A percentile compares a stretch with the other conserved stretches of the same genome.
Evolutionary conservation across 176 grass and related monocot species (phyloP).

Genomic region (Typha latifolia): DNA sequence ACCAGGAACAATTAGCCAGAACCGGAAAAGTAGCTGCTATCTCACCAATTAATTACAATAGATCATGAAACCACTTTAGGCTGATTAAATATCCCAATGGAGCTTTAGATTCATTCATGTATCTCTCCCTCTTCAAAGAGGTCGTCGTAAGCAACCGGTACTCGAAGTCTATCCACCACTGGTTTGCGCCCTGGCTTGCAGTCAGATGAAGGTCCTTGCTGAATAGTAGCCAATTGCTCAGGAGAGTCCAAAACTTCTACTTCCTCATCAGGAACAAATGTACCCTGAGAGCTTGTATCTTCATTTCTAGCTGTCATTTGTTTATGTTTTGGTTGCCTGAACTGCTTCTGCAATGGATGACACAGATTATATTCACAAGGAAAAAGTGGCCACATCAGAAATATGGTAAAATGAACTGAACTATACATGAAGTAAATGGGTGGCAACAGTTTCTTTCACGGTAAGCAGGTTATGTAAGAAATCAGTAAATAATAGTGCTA

Average conservation of each 20-base stretch:
- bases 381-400: background rate
- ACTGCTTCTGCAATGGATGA: slow-evolving; percentile 61
- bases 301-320: slow-evolving; percentile 35
- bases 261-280: slow-evolving; percentile 33
- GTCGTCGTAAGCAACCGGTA: slow-evolving; percentile 81
- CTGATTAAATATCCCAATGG: background rate
- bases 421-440: background rate
- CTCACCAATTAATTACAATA: background rate
- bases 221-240: slow-evolving; percentile 30
- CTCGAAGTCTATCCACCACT: slow-evolving; percentile 56
- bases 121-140: slow-evolving; percentile 93
- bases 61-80: background rate
- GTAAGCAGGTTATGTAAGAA: no score
- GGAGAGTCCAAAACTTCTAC: slow-evolving; percentile 33
- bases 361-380: background rate
- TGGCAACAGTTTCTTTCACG: no score
- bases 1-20: background rate
- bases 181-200: slow-evolving; percentile 35
- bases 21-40: background rate
- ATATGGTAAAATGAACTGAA: background rate
- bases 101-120: slow-evolving; percentile 25
- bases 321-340: slow-evolving; percentile 39
- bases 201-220: slow-evolving; percentile 9
- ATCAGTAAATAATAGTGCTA: no score
- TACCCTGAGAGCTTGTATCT: slow-evolving; percentile 48